A percentile compares a stretch with the other conserved stretches of the same genome.
Evolutionary conservation across 2,329 filamentous ascomycete species (phyloP).

Genomic region (Alternaria sp.): DNA sequence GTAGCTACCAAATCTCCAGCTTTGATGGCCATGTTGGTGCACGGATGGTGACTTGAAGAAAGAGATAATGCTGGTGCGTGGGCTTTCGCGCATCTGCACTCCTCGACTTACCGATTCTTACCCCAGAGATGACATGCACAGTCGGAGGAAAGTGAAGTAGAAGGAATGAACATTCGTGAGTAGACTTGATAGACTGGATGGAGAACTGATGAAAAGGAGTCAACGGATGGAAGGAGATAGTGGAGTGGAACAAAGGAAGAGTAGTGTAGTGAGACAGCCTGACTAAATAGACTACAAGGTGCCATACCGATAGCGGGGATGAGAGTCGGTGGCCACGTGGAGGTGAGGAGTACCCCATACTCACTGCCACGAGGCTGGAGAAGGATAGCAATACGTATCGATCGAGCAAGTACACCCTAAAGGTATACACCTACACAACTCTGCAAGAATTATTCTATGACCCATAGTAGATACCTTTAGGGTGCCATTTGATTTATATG

Average conservation of each 20-base stretch:
- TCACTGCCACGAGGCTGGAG: not conserved
- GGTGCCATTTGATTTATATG: not conserved
- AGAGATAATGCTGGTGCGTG: not conserved
- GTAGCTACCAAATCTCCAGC: constrained; percentile 5
- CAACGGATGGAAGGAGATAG: not conserved
- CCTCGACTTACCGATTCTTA: not conserved
- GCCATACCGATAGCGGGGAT: not conserved
- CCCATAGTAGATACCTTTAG: not conserved
- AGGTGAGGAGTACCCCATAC: not conserved
- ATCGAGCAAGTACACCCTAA: not conserved
- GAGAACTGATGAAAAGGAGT: not conserved
- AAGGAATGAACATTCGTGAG: not conserved
- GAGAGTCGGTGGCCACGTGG: not conserved
- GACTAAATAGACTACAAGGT: not conserved
- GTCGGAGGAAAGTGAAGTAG: not conserved
- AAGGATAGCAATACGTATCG: not conserved
- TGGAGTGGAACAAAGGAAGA: not conserved
- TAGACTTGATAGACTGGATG: not conserved
- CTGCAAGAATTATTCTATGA: not conserved
- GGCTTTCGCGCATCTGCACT: not conserved
- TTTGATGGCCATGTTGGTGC: constrained; percentile 5
- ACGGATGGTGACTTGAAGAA: not conserved
- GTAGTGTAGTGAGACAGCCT: not conserved
- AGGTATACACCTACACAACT: not conserved
- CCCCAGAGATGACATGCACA: not conserved